Evolutionary conservation across 352 stramenopile species (phyloP).

Genomic region (Globisporangium splendens): DNA sequence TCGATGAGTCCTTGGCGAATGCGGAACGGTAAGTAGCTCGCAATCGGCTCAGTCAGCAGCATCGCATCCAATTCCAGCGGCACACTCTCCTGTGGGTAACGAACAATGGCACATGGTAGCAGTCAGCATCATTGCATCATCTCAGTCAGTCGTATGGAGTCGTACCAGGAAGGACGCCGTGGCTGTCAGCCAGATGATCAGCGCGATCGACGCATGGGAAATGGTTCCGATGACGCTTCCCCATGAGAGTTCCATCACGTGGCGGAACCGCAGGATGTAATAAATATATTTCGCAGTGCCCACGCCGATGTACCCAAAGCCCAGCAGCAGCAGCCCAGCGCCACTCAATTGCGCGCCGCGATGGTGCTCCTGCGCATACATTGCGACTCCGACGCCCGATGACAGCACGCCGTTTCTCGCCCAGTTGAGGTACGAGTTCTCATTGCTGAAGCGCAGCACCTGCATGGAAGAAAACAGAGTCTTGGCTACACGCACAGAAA

Average conservation of each 20-base stretch:
- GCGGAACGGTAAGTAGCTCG: slow-evolving; percentile 75
- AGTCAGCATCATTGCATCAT: neutral
- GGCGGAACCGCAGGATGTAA: slow-evolving; percentile 86
- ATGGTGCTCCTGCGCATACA: slow-evolving; percentile 88
- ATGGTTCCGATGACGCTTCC: slow-evolving; percentile 79
- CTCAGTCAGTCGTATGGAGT: neutral
- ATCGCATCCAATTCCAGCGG: slow-evolving; percentile 82
- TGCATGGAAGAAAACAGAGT: slow-evolving; percentile 12
- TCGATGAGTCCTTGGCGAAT: slow-evolving; percentile 86
- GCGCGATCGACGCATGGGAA: slow-evolving; percentile 73
- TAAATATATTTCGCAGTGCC: slow-evolving; percentile 89
- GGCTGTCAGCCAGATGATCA: slow-evolving; percentile 84
- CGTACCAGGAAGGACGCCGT: slow-evolving; percentile 82
- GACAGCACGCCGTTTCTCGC: slow-evolving; percentile 81
- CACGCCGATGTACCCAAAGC: slow-evolving; percentile 87
- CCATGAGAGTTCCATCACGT: slow-evolving; percentile 86
- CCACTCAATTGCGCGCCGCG: slow-evolving; percentile 79
- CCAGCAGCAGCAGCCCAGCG: slow-evolving; percentile 70
- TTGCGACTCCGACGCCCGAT: slow-evolving; percentile 76
- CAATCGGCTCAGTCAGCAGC: slow-evolving; percentile 80
- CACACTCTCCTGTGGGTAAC: slow-evolving; percentile 62
- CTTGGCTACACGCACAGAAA: neutral
- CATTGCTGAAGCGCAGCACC: slow-evolving; percentile 82
- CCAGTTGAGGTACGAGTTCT: slow-evolving; percentile 89
- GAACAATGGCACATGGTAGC: neutral